phyloP scores from a whole-genome alignment of 208 protist species.

The Acanthamoeba healyi region DNA sequence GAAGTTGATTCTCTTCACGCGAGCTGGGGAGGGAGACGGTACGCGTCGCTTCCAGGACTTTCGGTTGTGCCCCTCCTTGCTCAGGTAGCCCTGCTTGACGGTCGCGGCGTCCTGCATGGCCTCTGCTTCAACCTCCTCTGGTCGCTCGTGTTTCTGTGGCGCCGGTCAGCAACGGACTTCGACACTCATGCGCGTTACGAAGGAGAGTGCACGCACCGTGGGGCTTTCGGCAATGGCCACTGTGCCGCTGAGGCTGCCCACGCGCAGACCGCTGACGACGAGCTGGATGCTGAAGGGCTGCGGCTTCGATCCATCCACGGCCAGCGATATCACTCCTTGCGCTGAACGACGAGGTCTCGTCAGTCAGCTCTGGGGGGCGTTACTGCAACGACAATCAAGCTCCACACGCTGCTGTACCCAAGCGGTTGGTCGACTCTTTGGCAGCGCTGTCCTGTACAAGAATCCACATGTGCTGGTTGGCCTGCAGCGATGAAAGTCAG shows the following conservation, averaged over 20 bases:
- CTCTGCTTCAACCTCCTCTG: background rate
- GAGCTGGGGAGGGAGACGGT: background rate
- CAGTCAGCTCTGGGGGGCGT: background rate
- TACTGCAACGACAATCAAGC: background rate
- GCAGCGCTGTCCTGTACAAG: background rate
- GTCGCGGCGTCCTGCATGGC: background rate
- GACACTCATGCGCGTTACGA: background rate
- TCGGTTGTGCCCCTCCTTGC: slow-evolving; percentile 22
- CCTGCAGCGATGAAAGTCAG: background rate
- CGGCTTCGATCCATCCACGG: background rate
- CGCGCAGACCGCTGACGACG: background rate
- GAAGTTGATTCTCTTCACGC: background rate
- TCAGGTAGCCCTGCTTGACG: slow-evolving; percentile 64
- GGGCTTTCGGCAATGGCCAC: background rate
- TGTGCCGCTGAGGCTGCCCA: background rate
- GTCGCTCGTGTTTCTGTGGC: background rate
- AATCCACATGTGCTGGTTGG: background rate
- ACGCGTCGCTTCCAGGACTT: slow-evolving; percentile 56
- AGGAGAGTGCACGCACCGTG: background rate
- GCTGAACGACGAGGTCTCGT: background rate
- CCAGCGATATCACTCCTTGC: slow-evolving; percentile 54
- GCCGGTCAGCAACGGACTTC: background rate
- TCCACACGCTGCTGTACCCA: background rate
- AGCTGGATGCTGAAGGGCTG: background rate
- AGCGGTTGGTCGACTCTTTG: background rate